A percentile compares a stretch with the other conserved stretches of the same genome.
Evolutionary conservation across 1,139 yeast species (phyloP).

Genomic region (Sugiyamaella novakii): DNA sequence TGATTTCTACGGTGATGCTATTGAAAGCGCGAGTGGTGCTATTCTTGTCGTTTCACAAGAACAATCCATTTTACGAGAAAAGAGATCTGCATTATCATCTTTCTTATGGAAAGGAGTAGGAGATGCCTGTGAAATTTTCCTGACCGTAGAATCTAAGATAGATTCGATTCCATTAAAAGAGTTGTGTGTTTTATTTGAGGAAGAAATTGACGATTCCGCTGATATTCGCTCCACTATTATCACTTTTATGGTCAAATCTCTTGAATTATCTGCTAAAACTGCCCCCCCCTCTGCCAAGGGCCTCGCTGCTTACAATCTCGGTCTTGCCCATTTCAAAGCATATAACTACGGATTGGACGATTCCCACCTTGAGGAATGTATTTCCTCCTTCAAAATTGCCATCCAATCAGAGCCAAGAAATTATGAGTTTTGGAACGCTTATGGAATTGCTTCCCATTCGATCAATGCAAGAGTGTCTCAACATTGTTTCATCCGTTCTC

Average conservation of each 20-base stretch:
- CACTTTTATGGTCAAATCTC: constrained; percentile 26
- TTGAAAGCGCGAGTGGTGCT: constrained; percentile 48
- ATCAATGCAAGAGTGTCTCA: constrained; percentile 75
- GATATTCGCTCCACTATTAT: constrained; percentile 23
- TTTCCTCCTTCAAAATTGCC: constrained; percentile 62
- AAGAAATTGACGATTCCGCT: constrained; percentile 22
- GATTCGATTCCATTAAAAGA: constrained; percentile 46
- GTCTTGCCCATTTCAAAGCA: constrained; percentile 61
- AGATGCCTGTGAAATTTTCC: constrained; percentile 52
- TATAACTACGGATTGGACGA: constrained; percentile 37
- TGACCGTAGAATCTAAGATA: constrained; percentile 48
- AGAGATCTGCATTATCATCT: constrained; percentile 11
- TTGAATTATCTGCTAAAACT: constrained; percentile 40
- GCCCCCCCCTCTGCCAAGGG: constrained; percentile 45
- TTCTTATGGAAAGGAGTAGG: constrained; percentile 57
- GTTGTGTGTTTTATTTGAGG: constrained; percentile 18
- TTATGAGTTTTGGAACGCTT: constrained; percentile 75
- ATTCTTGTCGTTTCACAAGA: constrained; percentile 43
- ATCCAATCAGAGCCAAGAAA: constrained; percentile 70
- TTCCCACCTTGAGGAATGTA: constrained; percentile 51
- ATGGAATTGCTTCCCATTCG: constrained; percentile 70
- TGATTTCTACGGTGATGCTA: constrained; percentile 70
- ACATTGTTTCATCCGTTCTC: constrained; percentile 87
- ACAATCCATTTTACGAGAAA: constrained; percentile 19
- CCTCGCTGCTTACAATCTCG: constrained; percentile 67